Base-by-base conservation (phyloP, 108 stramenopile genomes). In the Chaetoceros tenuissimus region DNA sequence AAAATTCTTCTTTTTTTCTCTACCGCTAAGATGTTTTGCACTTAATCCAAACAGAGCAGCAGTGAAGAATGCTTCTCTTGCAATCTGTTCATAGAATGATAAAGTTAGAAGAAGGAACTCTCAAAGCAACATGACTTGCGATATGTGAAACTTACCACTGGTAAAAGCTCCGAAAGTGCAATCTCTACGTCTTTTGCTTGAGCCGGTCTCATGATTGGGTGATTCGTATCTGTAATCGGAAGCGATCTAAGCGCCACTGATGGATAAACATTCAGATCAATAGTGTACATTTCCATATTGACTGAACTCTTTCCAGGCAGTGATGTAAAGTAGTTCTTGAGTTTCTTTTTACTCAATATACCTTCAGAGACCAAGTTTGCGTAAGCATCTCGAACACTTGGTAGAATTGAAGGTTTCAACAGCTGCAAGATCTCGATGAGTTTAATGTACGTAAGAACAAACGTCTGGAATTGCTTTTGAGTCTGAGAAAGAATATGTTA, bases 1-100 rank as follows among this genome's bases (percentile, higher is more conserved):
- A 57, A 91, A 91, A 68, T 91, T 91, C 10, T 85, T 70, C 59
- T 93, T 88, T 66, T 89, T 93, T 68, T 93, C 85, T 24, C 91
- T 77, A 16, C 87, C 86, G 60, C 88, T 85, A 45, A 82, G 70
- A 27, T 84, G 84, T 53, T 84, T 79, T 59, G 74, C 71, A 59
- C 81, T 84, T 17, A 84, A 59, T 17, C 87, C 87, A 58, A 93
- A 93, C 17, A 93, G 72, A 31, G 91, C 87, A 43, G 91, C 85
- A 19, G 83, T 85, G 53, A 93, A 93, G 58, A 84, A 93, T 7
- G 87, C 87, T 64, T 93, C 91, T 31, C 91, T 72, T 28, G 91
- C 86, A 64, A 93, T 82, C 67, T 62, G n/a, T n/a, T n/a, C n/a
- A 52, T 5, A 28, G 46, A 47, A 28, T 27, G 24, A 46, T n/a